A percentile compares a stretch with the other conserved stretches of the same genome.
These are phyloP conservation scores for Symbiodinium pilosum DNA, from an alignment of 73 alveolate species.

Conservation along the genomic window DNA sequence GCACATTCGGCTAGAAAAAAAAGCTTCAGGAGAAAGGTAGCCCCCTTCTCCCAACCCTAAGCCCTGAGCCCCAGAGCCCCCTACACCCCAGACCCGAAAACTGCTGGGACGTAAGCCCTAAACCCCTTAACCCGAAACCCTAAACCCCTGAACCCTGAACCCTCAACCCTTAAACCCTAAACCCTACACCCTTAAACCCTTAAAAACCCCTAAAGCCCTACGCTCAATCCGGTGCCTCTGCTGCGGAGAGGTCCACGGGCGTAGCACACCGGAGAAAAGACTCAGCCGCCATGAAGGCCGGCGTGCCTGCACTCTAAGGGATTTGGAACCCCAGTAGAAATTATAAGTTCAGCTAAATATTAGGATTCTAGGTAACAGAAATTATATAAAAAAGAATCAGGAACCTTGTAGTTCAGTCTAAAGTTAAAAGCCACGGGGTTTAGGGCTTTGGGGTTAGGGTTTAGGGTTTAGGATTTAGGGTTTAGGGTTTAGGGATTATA, in stretches of 20 bases:
- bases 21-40: neutral
- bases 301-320: conserved; percentile 33
- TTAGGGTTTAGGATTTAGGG: neutral
- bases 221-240: conserved; percentile 21
- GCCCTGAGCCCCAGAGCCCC: neutral
- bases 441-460: neutral
- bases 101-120: neutral
- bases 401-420: neutral
- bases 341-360: no score
- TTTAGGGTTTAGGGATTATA: neutral
- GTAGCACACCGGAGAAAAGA: conserved; percentile 73
- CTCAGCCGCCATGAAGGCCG: conserved; percentile 89
- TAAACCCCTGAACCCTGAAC: neutral
- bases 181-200: neutral
- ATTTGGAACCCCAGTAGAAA: no score
- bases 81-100: neutral
- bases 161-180: neutral
- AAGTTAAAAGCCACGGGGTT: neutral
- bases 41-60: neutral
- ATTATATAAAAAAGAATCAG: no score
- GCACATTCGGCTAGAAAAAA: no score
- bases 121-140: neutral
- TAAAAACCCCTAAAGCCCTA: neutral
- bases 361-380: no score
- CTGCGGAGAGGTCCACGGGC: conserved; percentile 70